These are phyloP conservation scores for Populus hybrid DNA, from an alignment of 441 rosid species.

Conservation along the genomic window DNA sequence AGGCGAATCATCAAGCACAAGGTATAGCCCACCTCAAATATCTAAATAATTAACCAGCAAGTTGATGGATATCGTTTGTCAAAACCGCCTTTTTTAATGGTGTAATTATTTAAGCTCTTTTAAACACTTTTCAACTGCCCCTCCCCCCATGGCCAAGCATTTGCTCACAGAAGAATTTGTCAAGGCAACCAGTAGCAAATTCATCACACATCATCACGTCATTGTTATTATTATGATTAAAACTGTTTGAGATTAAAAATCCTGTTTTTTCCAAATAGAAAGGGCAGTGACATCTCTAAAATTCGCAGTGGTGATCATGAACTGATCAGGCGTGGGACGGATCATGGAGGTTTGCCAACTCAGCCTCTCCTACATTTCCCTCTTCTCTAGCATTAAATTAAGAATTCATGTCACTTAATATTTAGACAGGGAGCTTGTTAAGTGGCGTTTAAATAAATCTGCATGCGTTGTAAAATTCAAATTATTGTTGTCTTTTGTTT, in stretches of 20 bases:
- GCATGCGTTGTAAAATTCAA: neutral
- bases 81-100: conserved; percentile 1
- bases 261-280: neutral
- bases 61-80: conserved; percentile 15
- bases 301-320: neutral
- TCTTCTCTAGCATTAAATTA: too few relatives aligned
- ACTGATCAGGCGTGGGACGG: neutral
- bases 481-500: neutral
- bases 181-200: neutral
- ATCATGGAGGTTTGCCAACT: neutral
- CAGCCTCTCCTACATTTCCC: neutral
- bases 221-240: too few relatives aligned
- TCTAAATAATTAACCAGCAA: neutral
- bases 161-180: too few relatives aligned
- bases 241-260: neutral
- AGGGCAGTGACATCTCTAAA: neutral
- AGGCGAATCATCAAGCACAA: conserved; percentile 8
- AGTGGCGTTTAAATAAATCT: neutral
- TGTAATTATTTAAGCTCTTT: neutral
- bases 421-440: neutral
- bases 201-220: neutral
- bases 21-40: conserved; percentile 11
- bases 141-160: neutral
- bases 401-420: neutral
- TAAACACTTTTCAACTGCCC: conserved; percentile 28